phyloP scores from a whole-genome alignment of 2,329 filamentous ascomycete species.

The Clonostachys rosea region DNA sequence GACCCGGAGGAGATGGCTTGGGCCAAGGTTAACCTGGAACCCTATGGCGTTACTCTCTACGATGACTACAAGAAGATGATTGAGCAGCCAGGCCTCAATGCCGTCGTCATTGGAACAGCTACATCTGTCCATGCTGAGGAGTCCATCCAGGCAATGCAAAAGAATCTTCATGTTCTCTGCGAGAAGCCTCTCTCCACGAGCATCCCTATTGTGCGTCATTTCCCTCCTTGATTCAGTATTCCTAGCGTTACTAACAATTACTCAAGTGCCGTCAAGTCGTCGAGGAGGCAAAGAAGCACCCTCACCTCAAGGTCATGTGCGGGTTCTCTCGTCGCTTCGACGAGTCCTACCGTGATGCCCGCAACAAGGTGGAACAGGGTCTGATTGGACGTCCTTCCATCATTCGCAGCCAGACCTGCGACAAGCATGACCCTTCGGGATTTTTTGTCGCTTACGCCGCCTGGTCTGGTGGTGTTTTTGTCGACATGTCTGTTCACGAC shows the following conservation, averaged over 20 bases:
- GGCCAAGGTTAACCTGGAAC: conserved; percentile 35
- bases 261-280: conserved; percentile 56
- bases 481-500: conserved; percentile 67
- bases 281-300: conserved; percentile 47
- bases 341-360: conserved; percentile 58
- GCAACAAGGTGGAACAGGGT: conserved; percentile 44
- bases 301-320: conserved; percentile 59
- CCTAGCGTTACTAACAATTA: conserved; percentile 64
- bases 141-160: conserved; percentile 49
- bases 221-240: conserved; percentile 2
- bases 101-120: conserved; percentile 31
- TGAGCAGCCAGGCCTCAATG: conserved; percentile 47
- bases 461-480: conserved; percentile 64
- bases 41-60: conserved; percentile 37
- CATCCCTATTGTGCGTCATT: conserved; percentile 47
- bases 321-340: conserved; percentile 47
- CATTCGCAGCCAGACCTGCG: conserved; percentile 63
- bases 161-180: conserved; percentile 50
- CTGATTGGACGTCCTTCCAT: conserved; percentile 55
- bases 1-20: conserved; percentile 36
- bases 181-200: conserved; percentile 57
- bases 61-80: conserved; percentile 40
- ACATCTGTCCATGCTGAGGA: conserved; percentile 54
- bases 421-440: conserved; percentile 60
- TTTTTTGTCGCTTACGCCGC: conserved; percentile 66